Base-by-base conservation (phyloP, 306 rosid species). In the Dicorynia guianensis region DNA sequence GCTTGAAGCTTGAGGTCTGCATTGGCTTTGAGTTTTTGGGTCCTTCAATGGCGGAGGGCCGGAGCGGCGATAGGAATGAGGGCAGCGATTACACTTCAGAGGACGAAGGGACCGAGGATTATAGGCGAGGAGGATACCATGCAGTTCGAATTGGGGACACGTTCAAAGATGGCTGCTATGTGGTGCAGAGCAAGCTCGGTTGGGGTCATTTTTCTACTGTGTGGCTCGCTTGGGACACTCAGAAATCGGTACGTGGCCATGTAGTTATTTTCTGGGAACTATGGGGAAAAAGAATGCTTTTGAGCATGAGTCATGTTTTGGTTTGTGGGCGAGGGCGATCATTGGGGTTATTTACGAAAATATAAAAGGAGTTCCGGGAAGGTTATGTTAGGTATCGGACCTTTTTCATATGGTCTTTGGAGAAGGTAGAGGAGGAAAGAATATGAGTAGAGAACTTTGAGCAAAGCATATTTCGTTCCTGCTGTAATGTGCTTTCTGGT, bases 201-300 rank as follows among this genome's bases (percentile, higher is more conserved):
- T 91, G 96, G 96, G 96, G 96, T 54, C 96, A 91, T 69, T 91
- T 91, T 79, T 91, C 96, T 60, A 91, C 96, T 30, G 96, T 88
- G 11, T 91, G 96, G 93, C 96, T 91, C 73, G 96, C 96, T 9
- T 91, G 87, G 87, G 93, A 91, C 73, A 85, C 84, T 40, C 90
- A 72, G 38, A 59, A 36, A 49, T 70, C 61, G 55, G 49, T 66
- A 58, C 36, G 68, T 71, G 59, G n/a, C 11, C 58, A 11, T 61
- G 6, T 55, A 19, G 63, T 70, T 34, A 46, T 13, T 71, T 53
- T 8, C 42, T 62, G 13, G 12, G 58, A 12, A 43, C 46, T 3
- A 7, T n/a, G 8, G 6, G 2, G 39, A 76, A 69, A 38, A 40
- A 69, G 4, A 36, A 56, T 44, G 67, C 18, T 71, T 43, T 56